Evolutionary conservation across 2,329 filamentous ascomycete species (phyloP), one percentile per base, ranked within the genome.

Genomic region (Plectosphaerella sp.): DNA sequence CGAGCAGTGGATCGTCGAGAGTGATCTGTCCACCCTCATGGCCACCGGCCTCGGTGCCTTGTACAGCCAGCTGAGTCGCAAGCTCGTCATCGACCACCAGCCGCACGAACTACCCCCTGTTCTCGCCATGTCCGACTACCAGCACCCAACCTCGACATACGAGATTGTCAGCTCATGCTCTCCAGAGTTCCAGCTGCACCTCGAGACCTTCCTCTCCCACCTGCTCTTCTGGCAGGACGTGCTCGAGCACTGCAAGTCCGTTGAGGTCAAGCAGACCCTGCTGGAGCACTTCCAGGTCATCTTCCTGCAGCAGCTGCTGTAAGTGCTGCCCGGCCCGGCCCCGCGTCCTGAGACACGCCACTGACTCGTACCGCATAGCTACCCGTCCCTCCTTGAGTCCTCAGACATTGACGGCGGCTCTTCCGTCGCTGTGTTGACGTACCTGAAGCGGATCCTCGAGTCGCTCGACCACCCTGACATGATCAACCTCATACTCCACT

Each of bases 201-300:
- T 97, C 63, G 86, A 93, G 51, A 96, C 92, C 0, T 99, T 99
- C 63, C 78, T 99, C 42, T 96, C 94, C 1, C 95, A 97, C 65
- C 79, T 99, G 47, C 77, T 95, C 6, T 99, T 99, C 65, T 99
- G 94, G 94, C 94, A 99, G 71, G 94, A 99, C 67, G 92, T 97
- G 35, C 76, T 99, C 55, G 94, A 97, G 67, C 93, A 97, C 69
- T 99, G 94, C 72, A 85, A 86, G 62, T 97, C 93, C 4, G 78
- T 86, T 1, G 93, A 97, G 65, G 91, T 99, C 60, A 94, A 93
- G 66, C 90, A 90, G 59, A 97, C 92, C 1, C 75, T 99, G 48
- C 78, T 99, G 33, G 94, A 99, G 66, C 94, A 99, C 70, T 99
- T 99, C 64, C 92, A 97, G 66, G 88, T 97, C 60, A 84, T 99